These are phyloP conservation scores for Orbilia ellipsospora DNA, from an alignment of 2,329 filamentous ascomycete species.

Conservation along the genomic window DNA sequence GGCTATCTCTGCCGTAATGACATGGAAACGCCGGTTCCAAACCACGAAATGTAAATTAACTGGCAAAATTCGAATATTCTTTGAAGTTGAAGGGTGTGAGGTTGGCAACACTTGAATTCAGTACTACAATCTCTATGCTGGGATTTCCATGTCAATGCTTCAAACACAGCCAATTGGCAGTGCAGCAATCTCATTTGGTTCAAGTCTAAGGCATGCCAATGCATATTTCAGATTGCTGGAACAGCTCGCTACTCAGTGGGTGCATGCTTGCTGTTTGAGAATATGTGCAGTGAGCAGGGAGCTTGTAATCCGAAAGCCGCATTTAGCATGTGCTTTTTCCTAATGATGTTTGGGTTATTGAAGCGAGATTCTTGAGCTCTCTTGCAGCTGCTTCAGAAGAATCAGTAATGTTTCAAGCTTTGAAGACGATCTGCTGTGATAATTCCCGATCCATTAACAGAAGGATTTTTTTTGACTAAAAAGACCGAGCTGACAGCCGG, in stretches of 20 bases:
- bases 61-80: not conserved
- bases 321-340: constrained; percentile 32
- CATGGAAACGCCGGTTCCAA: too few species aligned
- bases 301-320: constrained; percentile 35
- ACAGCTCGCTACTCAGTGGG: constrained; percentile 47
- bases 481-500: constrained; percentile 33
- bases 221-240: constrained; percentile 28
- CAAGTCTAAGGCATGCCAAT: constrained; percentile 29
- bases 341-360: constrained; percentile 32
- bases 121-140: constrained; percentile 44
- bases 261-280: constrained; percentile 45
- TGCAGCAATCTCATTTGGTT: constrained; percentile 45
- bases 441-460: constrained; percentile 46
- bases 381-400: constrained; percentile 50
- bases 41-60: not conserved
- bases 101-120: constrained; percentile 43
- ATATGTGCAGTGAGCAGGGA: constrained; percentile 38
- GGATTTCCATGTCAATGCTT: constrained; percentile 49
- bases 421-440: constrained; percentile 50
- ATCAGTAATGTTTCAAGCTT: constrained; percentile 54
- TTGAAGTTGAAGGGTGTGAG: constrained; percentile 10
- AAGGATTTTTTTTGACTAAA: not conserved
- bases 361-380: constrained; percentile 29
- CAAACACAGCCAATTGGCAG: constrained; percentile 41
- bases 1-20: too few species aligned